Percentiles rank a stretch among this genome's conserved stretches.
Evolutionary conservation across 1,139 yeast genomes (phyloP).

Genomic region (Pichia sp.): DNA sequence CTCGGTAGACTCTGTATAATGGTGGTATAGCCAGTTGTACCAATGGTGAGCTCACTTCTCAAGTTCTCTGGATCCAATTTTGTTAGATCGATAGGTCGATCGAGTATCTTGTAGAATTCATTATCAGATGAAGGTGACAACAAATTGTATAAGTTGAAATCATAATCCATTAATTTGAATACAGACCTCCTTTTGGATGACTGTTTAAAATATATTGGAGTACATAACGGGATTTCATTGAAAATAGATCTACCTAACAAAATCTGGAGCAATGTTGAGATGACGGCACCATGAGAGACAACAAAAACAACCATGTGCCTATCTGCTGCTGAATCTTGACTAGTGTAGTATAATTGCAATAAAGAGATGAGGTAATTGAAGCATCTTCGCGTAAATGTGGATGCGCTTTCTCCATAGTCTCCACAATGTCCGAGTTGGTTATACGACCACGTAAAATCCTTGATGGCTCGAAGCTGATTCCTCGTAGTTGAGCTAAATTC

Average conservation of each 20-base stretch:
- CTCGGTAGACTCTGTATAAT: slow-evolving; percentile 19
- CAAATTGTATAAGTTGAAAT: slow-evolving; percentile 23
- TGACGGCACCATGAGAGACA: slow-evolving; percentile 29
- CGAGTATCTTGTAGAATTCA: slow-evolving; percentile 20
- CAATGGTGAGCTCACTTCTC: slow-evolving; percentile 19
- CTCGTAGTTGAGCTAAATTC: slow-evolving; percentile 11
- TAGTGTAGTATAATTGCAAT: slow-evolving; percentile 32
- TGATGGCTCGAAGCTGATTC: slow-evolving; percentile 14
- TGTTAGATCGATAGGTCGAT: slow-evolving; percentile 22
- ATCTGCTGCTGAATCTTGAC: slow-evolving; percentile 19
- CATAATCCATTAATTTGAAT: slow-evolving; percentile 27
- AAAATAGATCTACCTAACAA: slow-evolving; percentile 25
- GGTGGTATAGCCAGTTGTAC: slow-evolving; percentile 15
- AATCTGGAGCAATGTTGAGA: slow-evolving; percentile 27
- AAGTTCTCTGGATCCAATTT: slow-evolving; percentile 21
- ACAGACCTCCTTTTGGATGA: slow-evolving; percentile 17
- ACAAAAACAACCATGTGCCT: slow-evolving; percentile 22
- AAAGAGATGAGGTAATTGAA: slow-evolving; percentile 36
- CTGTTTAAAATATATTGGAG: slow-evolving; percentile 27
- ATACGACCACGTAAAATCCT: slow-evolving; percentile 26
- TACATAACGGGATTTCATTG: slow-evolving; percentile 27
- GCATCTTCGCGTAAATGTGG: slow-evolving; percentile 33
- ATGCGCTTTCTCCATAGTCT: slow-evolving; percentile 28
- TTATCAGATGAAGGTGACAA: slow-evolving; percentile 20
- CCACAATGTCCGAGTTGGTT: slow-evolving; percentile 29